Percentiles rank a stretch among this genome's conserved stretches.
Conservation (phyloP, 208 protist genomes). For the Crithidia bombi region DNA sequence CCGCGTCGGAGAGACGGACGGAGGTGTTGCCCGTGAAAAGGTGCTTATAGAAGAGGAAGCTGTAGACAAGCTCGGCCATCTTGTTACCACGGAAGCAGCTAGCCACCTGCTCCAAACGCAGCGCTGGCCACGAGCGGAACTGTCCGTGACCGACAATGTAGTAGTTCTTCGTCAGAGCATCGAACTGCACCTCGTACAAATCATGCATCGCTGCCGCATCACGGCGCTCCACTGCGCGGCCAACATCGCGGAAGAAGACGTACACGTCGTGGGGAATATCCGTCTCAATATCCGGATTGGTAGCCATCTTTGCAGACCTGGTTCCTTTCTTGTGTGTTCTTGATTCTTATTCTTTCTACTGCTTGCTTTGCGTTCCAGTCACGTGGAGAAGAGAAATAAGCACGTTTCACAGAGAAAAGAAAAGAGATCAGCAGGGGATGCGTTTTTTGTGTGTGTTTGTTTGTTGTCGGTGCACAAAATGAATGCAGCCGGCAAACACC, state of each 20-base stretch:
- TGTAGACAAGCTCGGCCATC: conserved; percentile 79
- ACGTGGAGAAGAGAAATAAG: conserved; percentile 4
- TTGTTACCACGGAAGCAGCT: conserved; percentile 62
- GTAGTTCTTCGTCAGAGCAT: conserved; percentile 72
- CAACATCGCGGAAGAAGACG: conserved; percentile 74
- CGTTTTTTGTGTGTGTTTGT: no score
- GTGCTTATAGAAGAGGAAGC: conserved; percentile 87
- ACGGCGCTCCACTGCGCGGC: conserved; percentile 73
- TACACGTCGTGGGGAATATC: conserved; percentile 85
- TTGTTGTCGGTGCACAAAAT: background rate
- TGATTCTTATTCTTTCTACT: conserved; percentile 17
- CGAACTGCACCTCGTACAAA: conserved; percentile 84
- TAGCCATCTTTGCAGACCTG: conserved; percentile 53
- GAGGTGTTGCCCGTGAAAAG: conserved; percentile 75
- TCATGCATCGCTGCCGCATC: conserved; percentile 70
- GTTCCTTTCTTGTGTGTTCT: conserved; percentile 12
- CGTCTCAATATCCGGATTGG: conserved; percentile 91
- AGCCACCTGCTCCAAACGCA: conserved; percentile 64
- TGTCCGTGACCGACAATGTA: conserved; percentile 71
- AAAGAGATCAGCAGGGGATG: background rate
- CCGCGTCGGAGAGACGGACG: conserved; percentile 59
- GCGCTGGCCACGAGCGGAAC: conserved; percentile 79
- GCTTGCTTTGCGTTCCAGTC: background rate
- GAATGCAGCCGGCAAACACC: no score
- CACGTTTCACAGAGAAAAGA: background rate